Percentiles rank a stretch among this genome's conserved stretches.
These are phyloP conservation scores for Eleusine indica DNA, from an alignment of 176 grass and related monocot genomes.

Conservation along the genomic window DNA sequence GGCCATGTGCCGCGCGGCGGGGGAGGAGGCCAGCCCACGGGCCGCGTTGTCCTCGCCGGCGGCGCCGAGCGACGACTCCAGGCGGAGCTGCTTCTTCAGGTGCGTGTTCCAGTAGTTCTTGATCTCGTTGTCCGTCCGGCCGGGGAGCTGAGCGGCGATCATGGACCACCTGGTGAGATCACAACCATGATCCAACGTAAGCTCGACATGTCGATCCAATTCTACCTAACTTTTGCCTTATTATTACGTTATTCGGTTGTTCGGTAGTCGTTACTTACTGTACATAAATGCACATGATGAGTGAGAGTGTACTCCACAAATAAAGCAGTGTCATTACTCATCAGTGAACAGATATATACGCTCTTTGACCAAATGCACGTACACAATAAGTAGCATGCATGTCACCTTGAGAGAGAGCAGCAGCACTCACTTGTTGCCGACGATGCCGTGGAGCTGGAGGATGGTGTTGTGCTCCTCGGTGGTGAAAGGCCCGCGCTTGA, in stretches of 20 bases:
- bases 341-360: background rate
- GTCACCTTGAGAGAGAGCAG: background rate
- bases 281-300: background rate
- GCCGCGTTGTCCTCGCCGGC: background rate
- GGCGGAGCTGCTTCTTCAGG: constrained; percentile 85
- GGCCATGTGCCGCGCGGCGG: constrained; percentile 77
- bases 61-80: constrained; percentile 42
- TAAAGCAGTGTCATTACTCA: background rate
- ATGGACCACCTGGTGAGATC: constrained; percentile 83
- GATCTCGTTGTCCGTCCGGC: constrained; percentile 94
- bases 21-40: background rate
- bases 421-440: constrained; percentile 80
- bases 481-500: constrained; percentile 93
- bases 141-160: constrained; percentile 88
- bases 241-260: background rate
- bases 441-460: constrained; percentile 90
- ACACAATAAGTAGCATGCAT: background rate
- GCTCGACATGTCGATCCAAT: background rate
- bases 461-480: constrained; percentile 86
- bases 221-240: background rate
- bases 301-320: background rate
- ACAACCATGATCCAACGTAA: constrained; percentile 12
- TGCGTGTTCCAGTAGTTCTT: constrained; percentile 99
- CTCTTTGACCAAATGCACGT: background rate
- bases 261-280: background rate